phyloP scores from a whole-genome alignment of 768 basidiomycete species.

The Tylopilus rubrobrunneus region DNA sequence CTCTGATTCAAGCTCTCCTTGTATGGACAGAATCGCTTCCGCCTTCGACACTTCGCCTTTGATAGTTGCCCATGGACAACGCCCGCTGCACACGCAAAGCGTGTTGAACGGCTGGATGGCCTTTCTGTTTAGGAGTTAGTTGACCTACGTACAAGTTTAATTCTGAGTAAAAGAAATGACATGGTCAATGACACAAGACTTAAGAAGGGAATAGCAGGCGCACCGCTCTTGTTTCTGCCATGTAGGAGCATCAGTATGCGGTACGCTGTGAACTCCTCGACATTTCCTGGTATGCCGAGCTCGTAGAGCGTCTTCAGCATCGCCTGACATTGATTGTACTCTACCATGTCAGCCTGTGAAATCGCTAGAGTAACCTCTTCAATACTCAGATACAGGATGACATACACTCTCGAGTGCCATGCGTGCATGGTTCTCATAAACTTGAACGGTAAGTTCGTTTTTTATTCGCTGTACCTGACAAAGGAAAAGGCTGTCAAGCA shows the following conservation, averaged over 20 bases:
- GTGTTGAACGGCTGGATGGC: conserved; percentile 74
- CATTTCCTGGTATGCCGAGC: conserved; percentile 86
- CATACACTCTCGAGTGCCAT: conserved; percentile 91
- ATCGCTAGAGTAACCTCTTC: conserved; percentile 16
- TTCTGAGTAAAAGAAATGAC: conserved; percentile 46
- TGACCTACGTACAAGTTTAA: conserved; percentile 96
- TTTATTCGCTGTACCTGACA: conserved; percentile 94
- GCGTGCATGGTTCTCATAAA: conserved; percentile 97
- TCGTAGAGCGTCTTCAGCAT: conserved; percentile 89
- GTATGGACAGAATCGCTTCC: no score
- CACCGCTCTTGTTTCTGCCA: conserved; percentile 91
- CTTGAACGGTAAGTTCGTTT: conserved; percentile 95
- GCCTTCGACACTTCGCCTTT: no score
- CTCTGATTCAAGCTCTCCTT: no score
- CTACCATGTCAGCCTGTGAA: conserved; percentile 88
- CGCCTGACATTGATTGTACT: conserved; percentile 97
- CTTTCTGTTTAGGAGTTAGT: conserved; percentile 91
- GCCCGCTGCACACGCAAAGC: conserved; percentile 88
- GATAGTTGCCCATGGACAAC: conserved; percentile 90
- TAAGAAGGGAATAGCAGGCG: conserved; percentile 21
- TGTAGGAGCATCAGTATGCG: conserved; percentile 95
- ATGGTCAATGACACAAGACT: conserved; percentile 3
- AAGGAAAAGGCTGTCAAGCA: conserved; percentile 10
- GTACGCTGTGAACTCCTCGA: conserved; percentile 96
- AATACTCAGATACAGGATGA: conserved; percentile 6